Conservation (phyloP, 139 green algal species). For the Zygnema cylindricum region DNA sequence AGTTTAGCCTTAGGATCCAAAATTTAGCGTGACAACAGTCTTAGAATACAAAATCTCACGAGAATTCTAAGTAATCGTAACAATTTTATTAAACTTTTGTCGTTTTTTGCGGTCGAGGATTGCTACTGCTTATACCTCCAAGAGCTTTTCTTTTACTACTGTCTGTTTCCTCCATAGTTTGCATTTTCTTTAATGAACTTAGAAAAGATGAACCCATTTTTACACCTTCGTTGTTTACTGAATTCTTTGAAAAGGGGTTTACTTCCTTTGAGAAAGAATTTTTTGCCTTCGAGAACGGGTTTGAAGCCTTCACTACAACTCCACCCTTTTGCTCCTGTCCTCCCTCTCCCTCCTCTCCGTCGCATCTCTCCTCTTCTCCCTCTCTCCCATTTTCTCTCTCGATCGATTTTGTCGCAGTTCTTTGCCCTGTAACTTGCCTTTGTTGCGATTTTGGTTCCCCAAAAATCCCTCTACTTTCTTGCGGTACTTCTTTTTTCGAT, state of each 20-base stretch:
- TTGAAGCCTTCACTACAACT: not conserved
- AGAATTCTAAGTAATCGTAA: too few species aligned
- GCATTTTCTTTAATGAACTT: not conserved
- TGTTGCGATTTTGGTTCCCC: too few species aligned
- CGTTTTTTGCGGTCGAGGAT: not conserved
- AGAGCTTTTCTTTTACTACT: not conserved
- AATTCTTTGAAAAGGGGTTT: not conserved
- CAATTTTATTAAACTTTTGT: not conserved
- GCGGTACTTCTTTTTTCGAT: too few species aligned
- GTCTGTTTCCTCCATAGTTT: not conserved
- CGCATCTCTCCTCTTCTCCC: not conserved
- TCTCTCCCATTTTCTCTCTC: not conserved
- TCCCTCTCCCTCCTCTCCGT: not conserved
- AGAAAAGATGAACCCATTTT: not conserved
- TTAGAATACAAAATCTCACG: too few species aligned
- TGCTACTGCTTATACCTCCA: too few species aligned
- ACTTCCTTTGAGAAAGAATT: not conserved
- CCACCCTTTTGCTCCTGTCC: not conserved
- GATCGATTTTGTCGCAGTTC: not conserved
- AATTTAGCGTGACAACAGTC: too few species aligned
- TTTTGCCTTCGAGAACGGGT: not conserved
- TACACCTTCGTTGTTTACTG: not conserved
- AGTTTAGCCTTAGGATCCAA: too few species aligned
- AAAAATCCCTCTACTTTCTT: too few species aligned
- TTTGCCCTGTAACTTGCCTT: not conserved